Base-by-base conservation (phyloP, 768 basidiomycete genomes). In the Tylopilus felleus region DNA sequence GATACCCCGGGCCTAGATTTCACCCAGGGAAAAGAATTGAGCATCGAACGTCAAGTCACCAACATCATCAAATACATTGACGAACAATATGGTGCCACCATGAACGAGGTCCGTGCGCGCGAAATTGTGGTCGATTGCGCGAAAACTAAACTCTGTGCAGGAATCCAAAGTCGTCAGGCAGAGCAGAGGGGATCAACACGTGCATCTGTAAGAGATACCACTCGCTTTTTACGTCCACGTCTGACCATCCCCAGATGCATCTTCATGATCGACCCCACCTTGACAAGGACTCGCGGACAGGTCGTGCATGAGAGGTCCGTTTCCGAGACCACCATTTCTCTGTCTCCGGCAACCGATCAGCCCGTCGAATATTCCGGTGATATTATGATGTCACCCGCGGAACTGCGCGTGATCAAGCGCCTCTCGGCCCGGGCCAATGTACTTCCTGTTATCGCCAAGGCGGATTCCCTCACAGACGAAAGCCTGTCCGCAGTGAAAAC, bases 1-100 rank as follows among this genome's bases (percentile, higher is more conserved):
- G 91, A 94, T 62, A 93, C 92, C 2, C 91, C 91, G 27, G 91
- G 91, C 6, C 72, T 93, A 47, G 90, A 92, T 65, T 91, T 90
- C 66, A 62, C 76, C 40, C 77, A 81, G 47, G 86, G 89, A 33
- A 80, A 77, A 58, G 90, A 92, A 69, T 72, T 94, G 55, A 83
- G 79, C 67, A 77, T 93, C 50, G 92, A 93, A 64, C 80, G 87
- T 51, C 88, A 90, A 67, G 86, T 93, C 17, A 84, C 83, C 33
- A 62, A 71, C 12, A 73, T 94, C 31, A 78, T 93, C 64, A 90
- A 84, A 68, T 90, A 91, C 59, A 72, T 93, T 8, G 92, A 93
- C 58, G 74, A 80, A 5, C 88, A 88, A 63, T 93, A 85, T 67
- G 86, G 87, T 13, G 89, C 93, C 61, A 92, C 91, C 1, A 85